Percentiles rank a stretch among this genome's conserved stretches.
Conservation (phyloP, 805 yeast species). For the Yarrowia sp. region DNA sequence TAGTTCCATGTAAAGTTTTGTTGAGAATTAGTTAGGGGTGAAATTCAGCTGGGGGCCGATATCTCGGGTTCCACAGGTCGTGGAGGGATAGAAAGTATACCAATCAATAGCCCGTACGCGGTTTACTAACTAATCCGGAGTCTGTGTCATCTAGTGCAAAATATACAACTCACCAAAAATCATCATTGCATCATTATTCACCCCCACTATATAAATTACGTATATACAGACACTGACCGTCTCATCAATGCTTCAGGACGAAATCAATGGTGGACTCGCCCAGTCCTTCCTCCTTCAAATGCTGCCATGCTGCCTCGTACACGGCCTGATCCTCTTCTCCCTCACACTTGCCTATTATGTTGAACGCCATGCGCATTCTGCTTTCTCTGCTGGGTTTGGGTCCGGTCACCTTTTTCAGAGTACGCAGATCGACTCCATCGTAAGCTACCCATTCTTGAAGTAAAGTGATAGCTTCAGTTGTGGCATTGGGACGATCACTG, state of each 20-base stretch:
- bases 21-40: too few species aligned
- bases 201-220: not conserved
- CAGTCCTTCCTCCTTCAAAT: constrained; percentile 3
- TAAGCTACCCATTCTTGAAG: constrained; percentile 21
- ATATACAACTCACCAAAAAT: too few species aligned
- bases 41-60: too few species aligned
- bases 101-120: too few species aligned
- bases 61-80: too few species aligned
- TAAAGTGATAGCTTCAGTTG: not conserved
- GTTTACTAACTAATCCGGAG: too few species aligned
- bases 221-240: not conserved
- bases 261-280: constrained; percentile 9
- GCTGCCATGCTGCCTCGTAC: constrained; percentile 8
- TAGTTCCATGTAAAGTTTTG: too few species aligned
- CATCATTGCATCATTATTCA: too few species aligned
- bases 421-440: constrained; percentile 22
- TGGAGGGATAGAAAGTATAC: too few species aligned
- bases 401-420: not conserved
- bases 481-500: not conserved
- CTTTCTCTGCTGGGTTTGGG: constrained; percentile 11
- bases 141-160: too few species aligned
- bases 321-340: not conserved
- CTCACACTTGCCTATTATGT: not conserved
- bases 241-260: constrained; percentile 3
- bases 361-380: constrained; percentile 4